Conservation (phyloP, 257 asterid species). For the Euphrasia confusa region DNA sequence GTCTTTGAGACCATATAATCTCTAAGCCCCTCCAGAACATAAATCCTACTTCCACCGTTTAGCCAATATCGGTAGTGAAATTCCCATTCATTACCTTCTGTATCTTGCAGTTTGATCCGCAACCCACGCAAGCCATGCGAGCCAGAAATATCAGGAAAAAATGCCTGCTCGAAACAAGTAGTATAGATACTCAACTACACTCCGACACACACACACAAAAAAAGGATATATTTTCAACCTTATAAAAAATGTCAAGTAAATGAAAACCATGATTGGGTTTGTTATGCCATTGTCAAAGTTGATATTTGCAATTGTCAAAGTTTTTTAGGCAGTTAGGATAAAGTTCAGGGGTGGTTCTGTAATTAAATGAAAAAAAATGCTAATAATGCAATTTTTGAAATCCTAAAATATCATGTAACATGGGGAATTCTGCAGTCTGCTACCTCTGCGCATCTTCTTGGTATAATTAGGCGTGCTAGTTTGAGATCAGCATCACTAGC, state of each 20-base stretch:
- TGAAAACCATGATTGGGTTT: neutral
- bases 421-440: constrained; percentile 17
- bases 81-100: constrained; percentile 67
- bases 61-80: constrained; percentile 55
- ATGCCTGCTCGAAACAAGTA: constrained; percentile 38
- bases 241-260: neutral
- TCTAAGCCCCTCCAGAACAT: constrained; percentile 66
- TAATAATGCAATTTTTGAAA: constrained; percentile 10
- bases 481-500: constrained; percentile 51
- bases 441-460: constrained; percentile 71
- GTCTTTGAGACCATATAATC: constrained; percentile 52
- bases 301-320: neutral
- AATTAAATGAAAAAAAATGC: neutral
- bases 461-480: constrained; percentile 56
- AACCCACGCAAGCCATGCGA: constrained; percentile 46
- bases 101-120: constrained; percentile 51
- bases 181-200: neutral
- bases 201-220: neutral
- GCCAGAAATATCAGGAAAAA: constrained; percentile 59
- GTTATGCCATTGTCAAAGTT: neutral
- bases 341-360: neutral
- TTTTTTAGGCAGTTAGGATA: neutral
- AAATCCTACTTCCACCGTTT: constrained; percentile 49
- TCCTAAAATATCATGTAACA: neutral
- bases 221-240: neutral